Conservation (phyloP, 176 grass and related monocot genomes). For the Musa beccarii region DNA sequence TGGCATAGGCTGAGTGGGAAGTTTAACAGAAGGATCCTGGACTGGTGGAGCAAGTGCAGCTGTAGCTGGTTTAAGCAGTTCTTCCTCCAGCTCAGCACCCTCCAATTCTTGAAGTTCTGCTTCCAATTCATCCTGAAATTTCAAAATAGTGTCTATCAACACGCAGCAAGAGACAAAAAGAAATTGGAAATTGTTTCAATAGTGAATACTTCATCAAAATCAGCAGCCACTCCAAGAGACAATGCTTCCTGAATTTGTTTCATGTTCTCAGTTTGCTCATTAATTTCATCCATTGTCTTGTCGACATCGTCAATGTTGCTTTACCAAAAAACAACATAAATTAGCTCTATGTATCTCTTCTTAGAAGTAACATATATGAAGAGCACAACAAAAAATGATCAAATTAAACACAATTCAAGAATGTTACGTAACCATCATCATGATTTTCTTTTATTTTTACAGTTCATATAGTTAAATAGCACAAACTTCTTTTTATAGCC, state of each 20-base stretch:
- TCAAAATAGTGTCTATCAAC: not conserved
- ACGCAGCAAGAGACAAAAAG: not conserved
- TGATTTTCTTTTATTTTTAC: not conserved
- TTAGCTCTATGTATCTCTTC: no score
- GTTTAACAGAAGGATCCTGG: slow-evolving; percentile 23
- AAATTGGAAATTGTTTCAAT: not conserved
- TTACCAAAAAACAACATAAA: slow-evolving; percentile 14
- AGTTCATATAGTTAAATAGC: no score
- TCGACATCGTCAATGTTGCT: slow-evolving; percentile 97
- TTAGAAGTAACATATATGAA: not conserved
- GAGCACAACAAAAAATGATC: not conserved
- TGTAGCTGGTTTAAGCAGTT: slow-evolving; percentile 62
- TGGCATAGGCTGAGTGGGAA: slow-evolving; percentile 36
- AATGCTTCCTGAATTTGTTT: slow-evolving; percentile 87
- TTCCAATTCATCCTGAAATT: slow-evolving; percentile 84
- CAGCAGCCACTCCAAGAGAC: slow-evolving; percentile 65
- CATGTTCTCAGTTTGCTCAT: slow-evolving; percentile 95
- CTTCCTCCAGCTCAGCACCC: slow-evolving; percentile 67
- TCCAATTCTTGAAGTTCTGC: slow-evolving; percentile 87
- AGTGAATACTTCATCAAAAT: slow-evolving; percentile 77
- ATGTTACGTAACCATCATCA: not conserved
- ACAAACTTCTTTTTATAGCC: no score
- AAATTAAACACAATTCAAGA: no score
- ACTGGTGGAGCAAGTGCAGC: slow-evolving; percentile 38
- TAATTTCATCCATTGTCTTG: slow-evolving; percentile 98